These are phyloP conservation scores for Fragilaria crotonensis DNA, from an alignment of 108 stramenopile genomes.

Conservation along the genomic window DNA sequence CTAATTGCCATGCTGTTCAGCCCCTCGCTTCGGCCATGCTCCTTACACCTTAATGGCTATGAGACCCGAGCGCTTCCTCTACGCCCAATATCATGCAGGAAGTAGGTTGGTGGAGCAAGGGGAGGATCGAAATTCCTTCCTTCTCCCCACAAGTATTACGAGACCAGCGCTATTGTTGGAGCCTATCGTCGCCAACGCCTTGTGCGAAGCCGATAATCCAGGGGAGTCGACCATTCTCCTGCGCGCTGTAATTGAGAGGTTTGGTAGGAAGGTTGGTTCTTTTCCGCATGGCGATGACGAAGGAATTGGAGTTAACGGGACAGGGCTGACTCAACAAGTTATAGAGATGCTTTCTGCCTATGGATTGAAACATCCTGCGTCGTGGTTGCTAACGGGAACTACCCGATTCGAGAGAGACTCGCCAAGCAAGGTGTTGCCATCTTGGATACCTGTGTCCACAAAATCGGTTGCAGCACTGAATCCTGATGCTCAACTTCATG, in stretches of 20 bases:
- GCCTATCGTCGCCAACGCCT: constrained; percentile 74
- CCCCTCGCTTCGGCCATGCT: constrained; percentile 21
- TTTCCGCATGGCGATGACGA: constrained; percentile 69
- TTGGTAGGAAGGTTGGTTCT: constrained; percentile 64
- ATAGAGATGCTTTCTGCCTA: constrained; percentile 53
- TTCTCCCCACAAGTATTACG: constrained; percentile 48
- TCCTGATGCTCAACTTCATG: constrained; percentile 45
- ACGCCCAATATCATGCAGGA: constrained; percentile 23
- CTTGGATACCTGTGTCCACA: constrained; percentile 56
- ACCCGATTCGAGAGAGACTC: constrained; percentile 28
- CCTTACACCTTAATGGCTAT: constrained; percentile 39
- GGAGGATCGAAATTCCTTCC: constrained; percentile 38
- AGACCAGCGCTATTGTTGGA: constrained; percentile 67
- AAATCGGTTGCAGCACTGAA: constrained; percentile 44
- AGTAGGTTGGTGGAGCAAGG: constrained; percentile 39
- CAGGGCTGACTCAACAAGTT: constrained; percentile 55
- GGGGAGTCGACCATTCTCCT: constrained; percentile 31
- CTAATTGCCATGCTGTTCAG: too few species aligned
- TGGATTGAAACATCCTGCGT: constrained; percentile 49
- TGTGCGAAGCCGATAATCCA: constrained; percentile 30
- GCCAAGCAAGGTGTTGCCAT: constrained; percentile 49
- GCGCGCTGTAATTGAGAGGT: constrained; percentile 65
- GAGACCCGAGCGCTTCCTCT: constrained; percentile 67
- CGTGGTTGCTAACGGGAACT: constrained; percentile 67
- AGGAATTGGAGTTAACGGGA: constrained; percentile 65